Base-by-base conservation (phyloP, 257 asterid species). In the Rehmannia glutinosa region DNA sequence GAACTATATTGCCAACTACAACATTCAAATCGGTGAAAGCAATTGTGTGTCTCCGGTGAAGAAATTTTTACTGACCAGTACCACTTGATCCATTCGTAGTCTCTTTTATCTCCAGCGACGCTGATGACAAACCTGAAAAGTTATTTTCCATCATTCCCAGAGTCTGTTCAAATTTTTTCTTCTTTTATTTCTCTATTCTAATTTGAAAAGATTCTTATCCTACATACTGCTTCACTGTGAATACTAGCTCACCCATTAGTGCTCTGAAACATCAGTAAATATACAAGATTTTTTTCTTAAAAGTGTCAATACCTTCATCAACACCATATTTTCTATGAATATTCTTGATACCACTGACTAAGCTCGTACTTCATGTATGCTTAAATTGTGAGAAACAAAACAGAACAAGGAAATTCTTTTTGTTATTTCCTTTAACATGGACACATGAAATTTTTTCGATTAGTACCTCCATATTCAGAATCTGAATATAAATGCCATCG, bases 401-500 rank as follows among this genome's bases (percentile, higher is more conserved):
- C n/a, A 49, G 20, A 73, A 11, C 17, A 27, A 27, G 4, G 30
- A 27, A 27, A 50, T 15, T 5, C 57, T 23, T 43, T 3, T 46
- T 30, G 27, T 7, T 15, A 35, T 6, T 21, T 56, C 25, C 35
- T 5, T 30, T 16, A 38, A 65, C 42, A 43, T 6, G 25, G 33
- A 49, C 43, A 33, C 42, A 45, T 19, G 15, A 7, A 66, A 57
- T 2, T 45, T 38, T 12, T 24, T 2, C 3, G 19, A 21, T 32
- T 10, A 36, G 11, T 74, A 93, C 99, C 97, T 88, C 96, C 96
- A 68, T 86, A 90, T 75, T 93, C 99, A 75, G 97, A 93, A 79
- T 93, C 99, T 19, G 99, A 91, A 80, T 93, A 93, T 25, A 90
- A 79, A 77, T 88, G 97, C 97, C 99, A 93, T 56, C 68, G 79